phyloP scores from a whole-genome alignment of 495 filamentous ascomycete species.

The Aspergillus coremiiformis region DNA sequence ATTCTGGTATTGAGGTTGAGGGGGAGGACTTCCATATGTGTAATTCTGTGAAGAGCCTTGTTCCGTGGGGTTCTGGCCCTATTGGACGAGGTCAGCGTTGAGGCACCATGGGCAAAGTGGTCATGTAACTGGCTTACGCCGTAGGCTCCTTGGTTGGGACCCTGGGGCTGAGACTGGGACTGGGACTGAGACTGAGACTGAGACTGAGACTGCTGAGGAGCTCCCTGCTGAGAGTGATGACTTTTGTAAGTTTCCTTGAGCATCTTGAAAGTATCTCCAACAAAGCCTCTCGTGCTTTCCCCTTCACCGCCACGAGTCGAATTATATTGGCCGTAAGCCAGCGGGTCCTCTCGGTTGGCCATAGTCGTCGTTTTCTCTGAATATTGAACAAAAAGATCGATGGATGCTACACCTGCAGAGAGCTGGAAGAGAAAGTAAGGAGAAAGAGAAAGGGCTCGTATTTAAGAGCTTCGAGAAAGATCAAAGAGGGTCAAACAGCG shows the following conservation, averaged over 20 bases:
- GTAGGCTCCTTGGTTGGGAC: slow-evolving; percentile 2
- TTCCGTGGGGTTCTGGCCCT: not conserved
- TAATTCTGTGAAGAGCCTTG: slow-evolving; percentile 6
- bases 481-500: not conserved
- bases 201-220: slow-evolving; percentile 8
- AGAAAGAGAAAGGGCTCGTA: not conserved
- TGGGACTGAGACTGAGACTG: slow-evolving; percentile 19
- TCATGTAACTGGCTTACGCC: slow-evolving; percentile 2
- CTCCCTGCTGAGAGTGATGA: slow-evolving; percentile 15
- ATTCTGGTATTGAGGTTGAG: slow-evolving; percentile 18
- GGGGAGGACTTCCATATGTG: slow-evolving; percentile 7
- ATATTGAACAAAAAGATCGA: not conserved
- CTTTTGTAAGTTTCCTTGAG: slow-evolving; percentile 38
- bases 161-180: slow-evolving; percentile 9
- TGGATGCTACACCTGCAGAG: not conserved
- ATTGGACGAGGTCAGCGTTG: not conserved
- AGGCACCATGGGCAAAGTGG: not conserved
- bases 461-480: not conserved
- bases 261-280: slow-evolving; percentile 48
- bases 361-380: slow-evolving; percentile 16
- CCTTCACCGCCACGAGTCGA: slow-evolving; percentile 21
- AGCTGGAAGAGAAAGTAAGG: not conserved
- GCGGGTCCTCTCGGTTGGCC: slow-evolving; percentile 40
- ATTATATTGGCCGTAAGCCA: slow-evolving; percentile 42
- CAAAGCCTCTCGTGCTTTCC: slow-evolving; percentile 42